A percentile compares a stretch with the other conserved stretches of the same genome.
Evolutionary conservation across 306 rosid species (phyloP).

Genomic region (Hippophae tibetana): DNA sequence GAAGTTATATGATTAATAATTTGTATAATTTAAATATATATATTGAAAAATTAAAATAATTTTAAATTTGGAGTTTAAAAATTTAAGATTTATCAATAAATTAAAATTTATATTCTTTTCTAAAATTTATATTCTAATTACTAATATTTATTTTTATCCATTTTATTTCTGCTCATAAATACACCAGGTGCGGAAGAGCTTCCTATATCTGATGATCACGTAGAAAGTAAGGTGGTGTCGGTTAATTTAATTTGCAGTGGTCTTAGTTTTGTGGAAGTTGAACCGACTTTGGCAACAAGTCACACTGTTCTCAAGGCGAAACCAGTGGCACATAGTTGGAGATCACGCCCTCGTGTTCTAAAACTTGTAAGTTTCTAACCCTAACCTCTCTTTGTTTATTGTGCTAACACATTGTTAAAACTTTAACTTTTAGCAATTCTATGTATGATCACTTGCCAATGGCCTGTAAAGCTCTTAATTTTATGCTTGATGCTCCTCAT

Average conservation of each 20-base stretch:
- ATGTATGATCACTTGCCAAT: constrained; percentile 38
- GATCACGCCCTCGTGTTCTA: constrained; percentile 65
- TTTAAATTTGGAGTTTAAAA: too few species aligned
- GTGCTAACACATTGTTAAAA: background rate
- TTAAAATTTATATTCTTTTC: too few species aligned
- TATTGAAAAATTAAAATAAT: too few species aligned
- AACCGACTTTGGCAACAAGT: constrained; percentile 25
- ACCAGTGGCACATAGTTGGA: constrained; percentile 48
- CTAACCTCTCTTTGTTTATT: background rate
- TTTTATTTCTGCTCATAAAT: too few species aligned
- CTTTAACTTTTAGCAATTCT: constrained; percentile 27
- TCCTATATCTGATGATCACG: background rate
- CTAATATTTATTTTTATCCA: too few species aligned
- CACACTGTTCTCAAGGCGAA: constrained; percentile 37
- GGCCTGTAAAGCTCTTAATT: constrained; percentile 43
- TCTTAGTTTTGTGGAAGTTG: constrained; percentile 2
- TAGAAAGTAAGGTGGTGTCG: constrained; percentile 13
- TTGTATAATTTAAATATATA: too few species aligned
- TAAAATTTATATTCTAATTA: too few species aligned
- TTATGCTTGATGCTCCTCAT: constrained; percentile 21
- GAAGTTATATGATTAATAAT: too few species aligned
- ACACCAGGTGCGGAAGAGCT: background rate
- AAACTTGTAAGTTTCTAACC: constrained; percentile 5
- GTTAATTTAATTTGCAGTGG: constrained; percentile 1
- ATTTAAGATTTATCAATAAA: too few species aligned